Percentiles rank a stretch among this genome's conserved stretches.
phyloP scores from a whole-genome alignment of 352 stramenopile species.

The Pythium scleroteichum region DNA sequence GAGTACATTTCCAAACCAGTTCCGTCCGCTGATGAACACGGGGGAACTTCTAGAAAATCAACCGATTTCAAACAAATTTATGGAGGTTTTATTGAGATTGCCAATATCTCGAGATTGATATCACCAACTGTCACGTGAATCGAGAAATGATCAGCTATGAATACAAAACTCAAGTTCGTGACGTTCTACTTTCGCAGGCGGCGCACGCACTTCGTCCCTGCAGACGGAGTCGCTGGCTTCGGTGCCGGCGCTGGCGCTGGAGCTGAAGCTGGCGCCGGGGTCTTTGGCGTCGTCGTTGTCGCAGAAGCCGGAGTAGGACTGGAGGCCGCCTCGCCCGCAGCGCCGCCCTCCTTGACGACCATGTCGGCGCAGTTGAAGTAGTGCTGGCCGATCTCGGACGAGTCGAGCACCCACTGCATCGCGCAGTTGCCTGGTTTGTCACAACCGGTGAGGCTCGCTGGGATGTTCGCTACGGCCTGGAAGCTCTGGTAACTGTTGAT shows the following conservation, averaged over 20 bases:
- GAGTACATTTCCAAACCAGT: too few species aligned
- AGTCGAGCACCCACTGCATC: slow-evolving; percentile 14
- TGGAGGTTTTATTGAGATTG: too few species aligned
- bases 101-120: too few species aligned
- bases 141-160: too few species aligned
- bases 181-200: slow-evolving; percentile 1
- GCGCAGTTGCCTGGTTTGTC: slow-evolving; percentile 15
- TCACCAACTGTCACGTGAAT: too few species aligned
- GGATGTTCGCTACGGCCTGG: slow-evolving; percentile 1
- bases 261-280: background rate
- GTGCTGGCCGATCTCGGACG: slow-evolving; percentile 14
- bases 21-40: too few species aligned
- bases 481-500: slow-evolving; percentile 7
- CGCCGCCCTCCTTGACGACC: slow-evolving; percentile 8
- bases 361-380: slow-evolving; percentile 19
- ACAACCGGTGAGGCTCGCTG: slow-evolving; percentile 3
- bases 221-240: background rate
- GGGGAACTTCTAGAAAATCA: too few species aligned
- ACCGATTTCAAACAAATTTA: too few species aligned
- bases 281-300: background rate
- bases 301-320: background rate
- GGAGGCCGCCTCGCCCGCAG: background rate
- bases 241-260: background rate
- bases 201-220: background rate
- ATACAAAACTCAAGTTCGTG: too few species aligned